These are phyloP conservation scores for Aegle marmelos DNA, from an alignment of 345 rosid species.

Conservation along the genomic window DNA sequence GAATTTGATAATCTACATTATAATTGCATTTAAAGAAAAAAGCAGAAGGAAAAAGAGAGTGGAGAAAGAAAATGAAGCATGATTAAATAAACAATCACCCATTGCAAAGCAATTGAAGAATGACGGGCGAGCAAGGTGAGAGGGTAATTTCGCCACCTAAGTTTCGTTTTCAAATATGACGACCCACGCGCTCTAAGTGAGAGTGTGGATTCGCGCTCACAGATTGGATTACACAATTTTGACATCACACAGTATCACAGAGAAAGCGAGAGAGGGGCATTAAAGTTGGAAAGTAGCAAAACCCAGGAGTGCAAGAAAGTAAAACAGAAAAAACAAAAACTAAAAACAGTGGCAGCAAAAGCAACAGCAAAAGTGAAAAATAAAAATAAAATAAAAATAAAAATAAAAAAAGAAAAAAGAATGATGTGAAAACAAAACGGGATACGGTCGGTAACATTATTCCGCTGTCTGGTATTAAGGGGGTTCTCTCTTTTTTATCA, in stretches of 20 bases:
- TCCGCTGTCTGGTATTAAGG: conserved; percentile 59
- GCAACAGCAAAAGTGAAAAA: background rate
- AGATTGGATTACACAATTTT: background rate
- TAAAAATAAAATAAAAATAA: background rate
- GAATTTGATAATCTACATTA: background rate
- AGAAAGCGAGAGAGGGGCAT: background rate
- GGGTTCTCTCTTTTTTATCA: conserved; percentile 14
- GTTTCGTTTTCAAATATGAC: background rate
- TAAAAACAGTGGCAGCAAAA: conserved; percentile 14
- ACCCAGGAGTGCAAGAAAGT: background rate
- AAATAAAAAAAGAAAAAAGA: background rate
- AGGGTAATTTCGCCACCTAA: background rate
- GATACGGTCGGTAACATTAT: conserved; percentile 32
- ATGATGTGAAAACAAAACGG: conserved; percentile 30
- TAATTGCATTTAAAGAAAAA: too few relatives aligned
- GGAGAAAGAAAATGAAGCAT: too few relatives aligned
- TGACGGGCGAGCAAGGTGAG: background rate
- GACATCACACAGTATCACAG: background rate
- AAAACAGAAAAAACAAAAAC: background rate
- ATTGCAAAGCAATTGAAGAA: too few relatives aligned
- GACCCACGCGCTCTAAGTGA: conserved; percentile 16
- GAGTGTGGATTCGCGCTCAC: background rate
- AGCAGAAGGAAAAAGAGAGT: too few relatives aligned
- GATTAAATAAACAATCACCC: too few relatives aligned
- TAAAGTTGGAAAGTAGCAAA: background rate